Evolutionary conservation across 78 protist species (phyloP).

Genomic region (slime mould (Dictyostelium discoideum)): DNA sequence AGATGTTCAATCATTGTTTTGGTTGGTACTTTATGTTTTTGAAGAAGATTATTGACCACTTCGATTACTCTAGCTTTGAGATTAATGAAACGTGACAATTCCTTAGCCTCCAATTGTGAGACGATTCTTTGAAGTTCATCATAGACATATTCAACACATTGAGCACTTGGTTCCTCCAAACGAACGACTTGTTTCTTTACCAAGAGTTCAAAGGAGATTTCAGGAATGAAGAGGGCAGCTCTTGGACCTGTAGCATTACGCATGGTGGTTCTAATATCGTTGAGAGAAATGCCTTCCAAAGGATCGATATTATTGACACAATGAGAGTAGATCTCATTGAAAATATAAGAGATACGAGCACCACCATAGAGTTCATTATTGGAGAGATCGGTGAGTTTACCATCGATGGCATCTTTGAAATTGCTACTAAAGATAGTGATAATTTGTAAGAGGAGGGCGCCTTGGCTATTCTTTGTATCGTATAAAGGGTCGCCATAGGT

Average conservation of each 20-base stretch:
- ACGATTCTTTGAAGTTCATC: conserved; percentile 91
- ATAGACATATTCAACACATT: conserved; percentile 92
- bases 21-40: conserved; percentile 78
- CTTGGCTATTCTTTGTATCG: conserved; percentile 82
- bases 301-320: conserved; percentile 82
- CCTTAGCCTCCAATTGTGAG: conserved; percentile 77
- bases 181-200: conserved; percentile 82
- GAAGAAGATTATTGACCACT: conserved; percentile 75
- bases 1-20: conserved; percentile 81
- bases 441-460: conserved; percentile 89
- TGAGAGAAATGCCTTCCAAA: conserved; percentile 73
- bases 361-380: conserved; percentile 92
- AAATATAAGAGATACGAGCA: conserved; percentile 96
- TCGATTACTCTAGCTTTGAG: conserved; percentile 69
- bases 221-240: conserved; percentile 95
- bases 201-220: conserved; percentile 93
- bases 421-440: conserved; percentile 78
- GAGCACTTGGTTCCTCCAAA: conserved; percentile 85
- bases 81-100: conserved; percentile 62
- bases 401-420: conserved; percentile 88
- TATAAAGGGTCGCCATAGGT: conserved; percentile 85
- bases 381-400: conserved; percentile 68
- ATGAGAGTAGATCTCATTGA: conserved; percentile 85
- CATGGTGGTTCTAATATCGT: conserved; percentile 92
- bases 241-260: conserved; percentile 92